phyloP scores from a whole-genome alignment of 441 rosid species.

The Gossypium lobatum region DNA sequence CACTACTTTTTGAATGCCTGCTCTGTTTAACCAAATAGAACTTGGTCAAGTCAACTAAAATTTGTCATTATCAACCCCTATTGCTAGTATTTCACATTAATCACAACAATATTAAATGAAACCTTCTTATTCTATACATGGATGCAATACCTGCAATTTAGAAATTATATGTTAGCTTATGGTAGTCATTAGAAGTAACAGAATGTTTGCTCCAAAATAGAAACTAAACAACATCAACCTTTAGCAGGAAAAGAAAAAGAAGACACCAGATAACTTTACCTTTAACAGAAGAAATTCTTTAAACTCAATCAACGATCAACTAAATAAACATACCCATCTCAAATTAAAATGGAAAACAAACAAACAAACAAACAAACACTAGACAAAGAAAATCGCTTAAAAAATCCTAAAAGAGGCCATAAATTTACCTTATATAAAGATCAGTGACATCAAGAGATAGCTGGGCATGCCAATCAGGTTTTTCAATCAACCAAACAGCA shows the following conservation, averaged over 20 bases:
- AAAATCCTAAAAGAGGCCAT: neutral
- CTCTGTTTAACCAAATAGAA: neutral
- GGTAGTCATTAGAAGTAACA: neutral
- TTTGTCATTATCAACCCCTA: neutral
- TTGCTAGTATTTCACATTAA: neutral
- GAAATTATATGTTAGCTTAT: neutral
- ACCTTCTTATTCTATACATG: neutral
- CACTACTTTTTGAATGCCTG: neutral
- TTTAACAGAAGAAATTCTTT: neutral
- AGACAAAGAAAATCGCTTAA: neutral
- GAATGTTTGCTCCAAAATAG: neutral
- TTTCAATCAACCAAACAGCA: slow-evolving; percentile 71
- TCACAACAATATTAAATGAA: neutral
- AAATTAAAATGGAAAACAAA: neutral
- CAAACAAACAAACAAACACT: neutral
- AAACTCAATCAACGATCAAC: neutral
- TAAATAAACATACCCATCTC: neutral
- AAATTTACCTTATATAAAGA: slow-evolving; percentile 61
- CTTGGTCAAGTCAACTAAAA: neutral
- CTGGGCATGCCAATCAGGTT: slow-evolving; percentile 87
- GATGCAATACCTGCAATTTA: neutral
- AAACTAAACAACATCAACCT: neutral
- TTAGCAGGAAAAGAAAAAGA: neutral
- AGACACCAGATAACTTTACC: neutral
- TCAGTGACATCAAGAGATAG: slow-evolving; percentile 84